Evolutionary conservation across 805 yeast species (phyloP), one percentile per base, ranked within the genome.

Genomic region (Pichia phayaonensis): DNA sequence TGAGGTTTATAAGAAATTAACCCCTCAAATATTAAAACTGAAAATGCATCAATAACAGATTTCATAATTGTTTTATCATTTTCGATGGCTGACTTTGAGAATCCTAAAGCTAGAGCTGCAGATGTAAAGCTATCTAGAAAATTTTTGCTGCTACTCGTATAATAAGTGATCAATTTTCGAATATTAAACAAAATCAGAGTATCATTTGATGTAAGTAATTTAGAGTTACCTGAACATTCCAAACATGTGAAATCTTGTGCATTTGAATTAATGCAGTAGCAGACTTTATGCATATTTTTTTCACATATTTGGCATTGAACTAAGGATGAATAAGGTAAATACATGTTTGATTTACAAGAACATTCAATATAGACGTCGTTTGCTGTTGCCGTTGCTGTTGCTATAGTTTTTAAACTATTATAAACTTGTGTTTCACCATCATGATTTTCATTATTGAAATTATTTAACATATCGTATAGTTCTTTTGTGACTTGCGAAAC

Each of bases 401-500:
- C n/a, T n/a, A n/a, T n/a, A n/a, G n/a, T n/a, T 11, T 34, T 34
- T n/a, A 34, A 34, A n/a, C 38, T 34, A n/a, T 20, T n/a, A 4
- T 27, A n/a, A 18, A 48, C 45, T 31, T 58, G 59, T 13, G 54
- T 54, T n/a, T 42, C 45, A 10, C 51, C 44, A 21, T 45, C 40
- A 18, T 36, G 46, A 21, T 48, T 11, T 26, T 42, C 31, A 18
- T 24, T 31, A 16, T 48, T 26, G 11, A 44, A 42, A 7, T 43
- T 40, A 12, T 47, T 48, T 8, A 53, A 51, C 21, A 52, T 43
- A 10, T 56, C 40, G 18, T 55, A 49, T 27, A 62, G 47, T 11
- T 61, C 61, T 44, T 58, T 53, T 12, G 64, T 55, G 12, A 59
- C 56, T 44, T 62, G 64, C 4, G 68, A 62, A 15, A 53, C 42